Conservation (phyloP, 441 rosid species). For the Eutrema salsugineum region DNA sequence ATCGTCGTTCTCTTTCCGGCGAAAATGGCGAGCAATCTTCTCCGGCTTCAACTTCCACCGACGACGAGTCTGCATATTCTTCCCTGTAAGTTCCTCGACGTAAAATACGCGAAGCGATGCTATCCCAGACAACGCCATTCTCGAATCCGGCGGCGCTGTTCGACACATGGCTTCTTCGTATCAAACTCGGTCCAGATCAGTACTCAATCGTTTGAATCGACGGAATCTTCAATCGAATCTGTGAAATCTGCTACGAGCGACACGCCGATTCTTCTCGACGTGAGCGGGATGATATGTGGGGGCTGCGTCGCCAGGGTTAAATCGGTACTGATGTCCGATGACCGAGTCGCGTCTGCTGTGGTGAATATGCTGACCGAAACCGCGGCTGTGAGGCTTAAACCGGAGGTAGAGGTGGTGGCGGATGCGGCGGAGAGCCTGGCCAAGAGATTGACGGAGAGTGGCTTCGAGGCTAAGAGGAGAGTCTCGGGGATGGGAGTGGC, state of each 20-base stretch:
- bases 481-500: slow-evolving; percentile 60
- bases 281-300: slow-evolving; percentile 94
- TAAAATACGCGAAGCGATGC: slow-evolving; percentile 24
- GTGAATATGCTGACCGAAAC: slow-evolving; percentile 94
- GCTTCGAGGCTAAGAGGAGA: slow-evolving; percentile 80
- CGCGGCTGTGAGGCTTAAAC: slow-evolving; percentile 68
- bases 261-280: slow-evolving; percentile 62
- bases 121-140: slow-evolving; percentile 28
- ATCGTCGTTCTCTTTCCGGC: slow-evolving; percentile 1
- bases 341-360: slow-evolving; percentile 74
- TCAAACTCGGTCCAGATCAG: slow-evolving; percentile 52
- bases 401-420: slow-evolving; percentile 31
- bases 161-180: slow-evolving; percentile 28
- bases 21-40: slow-evolving; percentile 47
- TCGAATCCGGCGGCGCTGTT: slow-evolving; percentile 14
- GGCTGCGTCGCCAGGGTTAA: slow-evolving; percentile 85
- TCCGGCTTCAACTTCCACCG: slow-evolving; percentile 37
- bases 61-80: slow-evolving; percentile 26
- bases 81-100: slow-evolving; percentile 13
- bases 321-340: slow-evolving; percentile 66
- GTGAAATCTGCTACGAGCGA: slow-evolving; percentile 25
- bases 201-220: slow-evolving; percentile 31
- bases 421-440: slow-evolving; percentile 62
- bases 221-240: slow-evolving; percentile 21
- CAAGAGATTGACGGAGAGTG: slow-evolving; percentile 70